Evolutionary conservation across 345 rosid species (phyloP).

Genomic region (Corymbia maculata): DNA sequence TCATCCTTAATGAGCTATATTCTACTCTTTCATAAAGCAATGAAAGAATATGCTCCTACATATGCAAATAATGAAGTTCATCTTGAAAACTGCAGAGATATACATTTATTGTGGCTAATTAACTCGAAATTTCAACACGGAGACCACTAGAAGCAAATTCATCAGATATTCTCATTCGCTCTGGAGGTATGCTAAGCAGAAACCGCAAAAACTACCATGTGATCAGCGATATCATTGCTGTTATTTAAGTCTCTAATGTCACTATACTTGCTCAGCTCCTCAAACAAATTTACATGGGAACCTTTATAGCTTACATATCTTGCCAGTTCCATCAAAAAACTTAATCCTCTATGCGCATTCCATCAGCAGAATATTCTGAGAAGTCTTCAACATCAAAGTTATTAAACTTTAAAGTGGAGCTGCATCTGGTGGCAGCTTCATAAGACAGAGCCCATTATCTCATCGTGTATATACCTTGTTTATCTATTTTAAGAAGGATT

Average conservation of each 20-base stretch:
- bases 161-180: neutral
- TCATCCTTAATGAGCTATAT: neutral
- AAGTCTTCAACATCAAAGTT: neutral
- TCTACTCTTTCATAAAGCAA: neutral
- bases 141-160: neutral
- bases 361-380: neutral
- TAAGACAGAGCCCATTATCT: neutral
- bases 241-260: conserved; percentile 37
- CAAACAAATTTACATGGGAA: conserved; percentile 37
- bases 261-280: conserved; percentile 46
- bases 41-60: neutral
- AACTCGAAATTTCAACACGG: neutral
- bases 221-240: conserved; percentile 48
- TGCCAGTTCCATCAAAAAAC: neutral
- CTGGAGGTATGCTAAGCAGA: neutral
- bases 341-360: neutral
- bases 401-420: neutral
- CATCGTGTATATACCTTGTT: neutral
- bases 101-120: neutral
- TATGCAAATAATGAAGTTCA: neutral
- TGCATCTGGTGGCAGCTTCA: neutral
- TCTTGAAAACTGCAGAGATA: neutral
- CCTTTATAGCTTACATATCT: conserved; percentile 3
- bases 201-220: conserved; percentile 22
- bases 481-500: neutral